Percentiles rank a stretch among this genome's conserved stretches.
phyloP scores from a whole-genome alignment of 2,329 filamentous ascomycete genomes.

The Calonectria pauciramosa region DNA sequence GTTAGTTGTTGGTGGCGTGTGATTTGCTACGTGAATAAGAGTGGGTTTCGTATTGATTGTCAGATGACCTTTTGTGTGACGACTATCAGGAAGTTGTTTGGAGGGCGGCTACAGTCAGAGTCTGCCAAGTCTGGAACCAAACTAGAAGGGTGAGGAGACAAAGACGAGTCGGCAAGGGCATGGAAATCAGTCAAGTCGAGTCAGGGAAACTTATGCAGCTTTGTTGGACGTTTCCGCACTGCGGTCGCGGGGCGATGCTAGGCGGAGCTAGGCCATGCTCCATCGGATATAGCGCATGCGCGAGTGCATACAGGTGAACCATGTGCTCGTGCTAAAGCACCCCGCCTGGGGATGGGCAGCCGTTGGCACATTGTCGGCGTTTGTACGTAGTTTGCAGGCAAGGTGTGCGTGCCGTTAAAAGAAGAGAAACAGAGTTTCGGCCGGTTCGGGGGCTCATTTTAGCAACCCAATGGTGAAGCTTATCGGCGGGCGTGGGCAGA shows the following conservation, averaged over 20 bases:
- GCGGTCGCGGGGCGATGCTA: not conserved
- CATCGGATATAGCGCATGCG: not conserved
- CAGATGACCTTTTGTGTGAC: conserved; percentile 1
- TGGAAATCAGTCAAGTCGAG: not conserved
- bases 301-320: not conserved
- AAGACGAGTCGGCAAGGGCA: not conserved
- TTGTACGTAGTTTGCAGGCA: not conserved
- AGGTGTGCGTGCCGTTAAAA: not conserved
- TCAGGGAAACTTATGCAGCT: not conserved
- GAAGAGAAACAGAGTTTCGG: not conserved
- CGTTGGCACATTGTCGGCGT: not conserved
- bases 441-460: not conserved
- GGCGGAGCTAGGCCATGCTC: not conserved
- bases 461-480: not conserved
- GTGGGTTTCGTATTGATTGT: conserved; percentile 6
- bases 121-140: not conserved
- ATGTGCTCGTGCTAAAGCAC: not conserved
- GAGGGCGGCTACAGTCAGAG: not conserved
- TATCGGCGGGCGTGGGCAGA: not conserved
- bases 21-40: not conserved
- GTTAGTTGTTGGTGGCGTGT: not conserved
- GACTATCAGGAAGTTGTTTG: not conserved
- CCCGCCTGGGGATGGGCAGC: not conserved
- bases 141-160: not conserved
- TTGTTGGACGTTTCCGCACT: not conserved